phyloP scores from a whole-genome alignment of 192 early-diverging fungal species.

The Backusella westeae region DNA sequence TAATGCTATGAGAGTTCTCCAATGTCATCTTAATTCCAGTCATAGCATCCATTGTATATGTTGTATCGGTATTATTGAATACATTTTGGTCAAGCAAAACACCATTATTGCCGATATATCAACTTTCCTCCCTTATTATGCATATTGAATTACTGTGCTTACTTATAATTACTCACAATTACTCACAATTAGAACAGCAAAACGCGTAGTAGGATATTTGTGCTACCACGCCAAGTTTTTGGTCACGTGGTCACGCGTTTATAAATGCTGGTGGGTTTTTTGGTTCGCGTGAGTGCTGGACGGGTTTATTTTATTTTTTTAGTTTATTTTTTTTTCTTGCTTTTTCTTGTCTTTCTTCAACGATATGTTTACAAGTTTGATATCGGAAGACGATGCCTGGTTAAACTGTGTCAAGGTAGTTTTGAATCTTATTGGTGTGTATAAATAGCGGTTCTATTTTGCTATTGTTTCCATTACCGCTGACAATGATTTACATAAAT shows the following conservation, averaged over 20 bases:
- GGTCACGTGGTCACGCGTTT: not conserved
- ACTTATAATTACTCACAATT: no score
- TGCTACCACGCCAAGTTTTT: no score
- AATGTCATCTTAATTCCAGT: no score
- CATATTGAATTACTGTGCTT: no score
- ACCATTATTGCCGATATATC: no score
- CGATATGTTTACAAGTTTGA: not conserved
- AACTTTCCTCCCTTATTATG: no score
- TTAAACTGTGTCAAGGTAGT: constrained; percentile 23
- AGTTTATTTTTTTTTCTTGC: not conserved
- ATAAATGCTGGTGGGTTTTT: not conserved
- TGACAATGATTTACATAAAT: not conserved
- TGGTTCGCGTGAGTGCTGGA: not conserved
- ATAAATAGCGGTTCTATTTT: not conserved
- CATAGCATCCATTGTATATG: no score
- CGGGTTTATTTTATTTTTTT: not conserved
- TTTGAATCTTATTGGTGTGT: constrained; percentile 22
- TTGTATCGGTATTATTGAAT: no score
- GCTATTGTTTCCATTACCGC: not conserved
- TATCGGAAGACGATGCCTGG: constrained; percentile 17
- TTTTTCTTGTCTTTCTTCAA: not conserved
- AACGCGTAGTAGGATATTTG: no score
- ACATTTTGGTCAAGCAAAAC: no score
- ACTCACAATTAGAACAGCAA: no score
- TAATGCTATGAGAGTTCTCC: no score